A percentile compares a stretch with the other conserved stretches of the same genome.
Conservation (phyloP, 2,329 filamentous ascomycete species). For the Allantophomopsis lycopodina region DNA sequence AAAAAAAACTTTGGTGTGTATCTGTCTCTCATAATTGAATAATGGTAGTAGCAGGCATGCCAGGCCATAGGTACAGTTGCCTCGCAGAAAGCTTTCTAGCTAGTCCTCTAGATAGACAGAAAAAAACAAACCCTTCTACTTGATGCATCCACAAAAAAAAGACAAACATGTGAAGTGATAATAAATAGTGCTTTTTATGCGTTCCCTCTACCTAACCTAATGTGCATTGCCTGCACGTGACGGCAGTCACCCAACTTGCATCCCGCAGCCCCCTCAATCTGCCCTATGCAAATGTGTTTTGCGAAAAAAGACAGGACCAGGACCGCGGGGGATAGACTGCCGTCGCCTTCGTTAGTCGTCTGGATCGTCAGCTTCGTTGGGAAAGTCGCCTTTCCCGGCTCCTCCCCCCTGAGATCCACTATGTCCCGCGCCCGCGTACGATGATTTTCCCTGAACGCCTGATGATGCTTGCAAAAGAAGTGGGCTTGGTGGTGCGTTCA, state of each 20-base stretch:
- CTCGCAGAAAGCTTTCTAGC: too few relatives aligned
- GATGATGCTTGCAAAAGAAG: slow-evolving; percentile 14
- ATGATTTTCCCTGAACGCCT: slow-evolving; percentile 18
- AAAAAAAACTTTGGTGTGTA: slow-evolving; percentile 13
- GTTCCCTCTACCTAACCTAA: neutral
- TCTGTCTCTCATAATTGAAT: slow-evolving; percentile 10
- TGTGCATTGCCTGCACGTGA: slow-evolving; percentile 16
- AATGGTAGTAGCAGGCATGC: too few relatives aligned
- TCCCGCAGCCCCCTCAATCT: slow-evolving; percentile 39
- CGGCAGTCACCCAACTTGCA: slow-evolving; percentile 47
- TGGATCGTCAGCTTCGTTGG: slow-evolving; percentile 52
- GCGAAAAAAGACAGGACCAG: slow-evolving; percentile 37
- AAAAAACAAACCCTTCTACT: neutral
- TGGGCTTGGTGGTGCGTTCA: slow-evolving; percentile 21
- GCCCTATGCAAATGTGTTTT: slow-evolving; percentile 6
- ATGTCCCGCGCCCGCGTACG: slow-evolving; percentile 10
- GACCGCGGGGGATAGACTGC: slow-evolving; percentile 53
- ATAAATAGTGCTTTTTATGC: too few relatives aligned
- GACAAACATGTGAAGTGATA: too few relatives aligned
- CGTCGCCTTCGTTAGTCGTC: slow-evolving; percentile 45
- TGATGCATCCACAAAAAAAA: neutral
- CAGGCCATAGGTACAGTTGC: too few relatives aligned
- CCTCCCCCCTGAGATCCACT: slow-evolving; percentile 12
- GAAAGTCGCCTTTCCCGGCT: slow-evolving; percentile 33
- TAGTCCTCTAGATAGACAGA: neutral